phyloP scores from a whole-genome alignment of 179 eudicot genomes.

The Spinacia oleracea region DNA sequence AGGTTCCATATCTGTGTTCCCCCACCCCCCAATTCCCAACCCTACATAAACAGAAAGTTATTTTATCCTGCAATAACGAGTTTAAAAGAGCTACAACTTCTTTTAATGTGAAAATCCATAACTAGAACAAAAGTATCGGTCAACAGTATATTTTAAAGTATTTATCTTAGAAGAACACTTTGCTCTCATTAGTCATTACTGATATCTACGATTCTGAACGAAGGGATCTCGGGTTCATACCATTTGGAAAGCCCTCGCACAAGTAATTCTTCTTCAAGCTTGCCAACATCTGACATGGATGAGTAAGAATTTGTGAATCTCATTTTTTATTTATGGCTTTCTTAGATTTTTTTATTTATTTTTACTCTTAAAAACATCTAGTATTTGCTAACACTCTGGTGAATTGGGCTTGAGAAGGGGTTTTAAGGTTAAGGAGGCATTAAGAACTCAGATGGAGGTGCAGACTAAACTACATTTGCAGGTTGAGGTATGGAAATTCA shows the following conservation, averaged over 20 bases:
- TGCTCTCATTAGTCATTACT: constrained; percentile 6
- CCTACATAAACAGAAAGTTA: neutral
- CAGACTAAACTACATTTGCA: constrained; percentile 65
- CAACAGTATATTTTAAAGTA: neutral
- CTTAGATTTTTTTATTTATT: neutral
- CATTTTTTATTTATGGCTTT: neutral
- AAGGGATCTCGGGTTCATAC: constrained; percentile 52
- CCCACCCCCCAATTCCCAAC: neutral
- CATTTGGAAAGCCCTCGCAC: constrained; percentile 62
- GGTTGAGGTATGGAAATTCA: constrained; percentile 51
- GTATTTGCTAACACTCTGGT: constrained; percentile 7
- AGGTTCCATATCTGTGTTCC: neutral
- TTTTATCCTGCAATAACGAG: neutral
- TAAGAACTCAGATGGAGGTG: constrained; percentile 80
- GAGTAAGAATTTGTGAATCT: constrained; percentile 50
- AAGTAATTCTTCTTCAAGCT: constrained; percentile 55
- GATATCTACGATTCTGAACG: constrained; percentile 26
- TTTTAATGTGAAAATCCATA: neutral
- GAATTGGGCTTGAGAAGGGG: constrained; percentile 44
- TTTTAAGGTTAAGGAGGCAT: constrained; percentile 72
- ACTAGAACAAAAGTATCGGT: neutral
- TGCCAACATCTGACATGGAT: constrained; percentile 61
- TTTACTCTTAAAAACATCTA: neutral
- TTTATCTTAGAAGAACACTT: neutral
- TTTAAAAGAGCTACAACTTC: neutral